These are phyloP conservation scores for Botrytis tulipae DNA, from an alignment of 2,329 filamentous ascomycete species.

Conservation along the genomic window DNA sequence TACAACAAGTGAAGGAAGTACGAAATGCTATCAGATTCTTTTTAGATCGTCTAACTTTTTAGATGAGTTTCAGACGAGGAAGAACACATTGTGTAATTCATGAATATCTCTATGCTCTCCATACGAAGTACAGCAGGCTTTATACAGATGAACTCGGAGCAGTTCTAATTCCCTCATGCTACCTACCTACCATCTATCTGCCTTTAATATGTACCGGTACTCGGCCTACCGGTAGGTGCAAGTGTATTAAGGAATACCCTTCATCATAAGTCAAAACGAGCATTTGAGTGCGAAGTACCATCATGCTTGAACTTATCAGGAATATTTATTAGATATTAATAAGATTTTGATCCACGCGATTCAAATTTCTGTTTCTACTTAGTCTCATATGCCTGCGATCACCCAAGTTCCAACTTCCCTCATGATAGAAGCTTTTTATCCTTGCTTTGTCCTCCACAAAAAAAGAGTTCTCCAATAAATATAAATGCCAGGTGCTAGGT, in stretches of 20 bases:
- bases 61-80: neutral
- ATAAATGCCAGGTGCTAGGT: neutral
- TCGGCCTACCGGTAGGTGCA: neutral
- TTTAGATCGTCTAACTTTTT: neutral
- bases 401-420: neutral
- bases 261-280: neutral
- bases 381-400: slow-evolving; percentile 4
- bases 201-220: neutral
- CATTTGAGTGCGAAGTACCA: neutral
- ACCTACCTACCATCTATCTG: neutral
- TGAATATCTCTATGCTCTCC: neutral
- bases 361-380: neutral
- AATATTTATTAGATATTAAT: neutral
- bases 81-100: too few species aligned
- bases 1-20: neutral
- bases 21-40: neutral
- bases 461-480: slow-evolving; percentile 1
- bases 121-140: neutral
- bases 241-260: neutral
- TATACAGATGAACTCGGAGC: neutral
- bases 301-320: too few species aligned
- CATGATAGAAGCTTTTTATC: slow-evolving; percentile 6
- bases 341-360: neutral
- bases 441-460: slow-evolving; percentile 4
- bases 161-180: too few species aligned